Evolutionary conservation across 2,329 filamentous ascomycete genomes (phyloP).

Genomic region (Phialocephala sp.): DNA sequence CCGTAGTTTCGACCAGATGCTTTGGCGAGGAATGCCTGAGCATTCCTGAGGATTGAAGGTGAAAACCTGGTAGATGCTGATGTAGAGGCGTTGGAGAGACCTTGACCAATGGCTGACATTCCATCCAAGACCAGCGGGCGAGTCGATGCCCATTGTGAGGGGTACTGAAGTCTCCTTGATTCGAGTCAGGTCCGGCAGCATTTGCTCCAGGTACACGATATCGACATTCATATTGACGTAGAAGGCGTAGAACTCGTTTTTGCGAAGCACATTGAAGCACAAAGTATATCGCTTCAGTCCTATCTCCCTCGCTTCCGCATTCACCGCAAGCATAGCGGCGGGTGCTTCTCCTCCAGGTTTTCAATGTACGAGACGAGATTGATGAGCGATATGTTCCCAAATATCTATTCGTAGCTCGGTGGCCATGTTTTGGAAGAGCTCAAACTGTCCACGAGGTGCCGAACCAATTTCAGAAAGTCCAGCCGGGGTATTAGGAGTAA

Average conservation of each 20-base stretch:
- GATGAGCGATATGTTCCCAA: neutral
- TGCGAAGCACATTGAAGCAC: neutral
- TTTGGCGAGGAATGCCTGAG: neutral
- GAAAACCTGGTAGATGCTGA: neutral
- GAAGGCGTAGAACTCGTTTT: conserved; percentile 5
- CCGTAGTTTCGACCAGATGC: conserved; percentile 6
- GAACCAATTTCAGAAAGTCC: too few relatives aligned
- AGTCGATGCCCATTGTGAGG: neutral
- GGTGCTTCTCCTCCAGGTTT: neutral
- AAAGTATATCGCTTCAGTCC: neutral
- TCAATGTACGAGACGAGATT: conserved; percentile 5
- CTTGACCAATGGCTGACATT: conserved; percentile 11
- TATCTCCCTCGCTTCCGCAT: neutral
- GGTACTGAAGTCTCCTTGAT: neutral
- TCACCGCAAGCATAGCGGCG: neutral
- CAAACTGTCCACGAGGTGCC: neutral
- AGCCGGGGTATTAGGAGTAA: too few relatives aligned
- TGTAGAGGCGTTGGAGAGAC: neutral
- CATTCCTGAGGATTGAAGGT: neutral
- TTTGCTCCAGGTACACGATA: conserved; percentile 12
- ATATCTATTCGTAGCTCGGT: neutral
- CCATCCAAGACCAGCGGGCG: conserved; percentile 3
- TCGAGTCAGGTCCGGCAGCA: neutral
- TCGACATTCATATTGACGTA: conserved; percentile 16
- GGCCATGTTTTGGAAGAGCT: neutral